Conservation (phyloP, 345 rosid species). For the Eucalyptus regnans region DNA sequence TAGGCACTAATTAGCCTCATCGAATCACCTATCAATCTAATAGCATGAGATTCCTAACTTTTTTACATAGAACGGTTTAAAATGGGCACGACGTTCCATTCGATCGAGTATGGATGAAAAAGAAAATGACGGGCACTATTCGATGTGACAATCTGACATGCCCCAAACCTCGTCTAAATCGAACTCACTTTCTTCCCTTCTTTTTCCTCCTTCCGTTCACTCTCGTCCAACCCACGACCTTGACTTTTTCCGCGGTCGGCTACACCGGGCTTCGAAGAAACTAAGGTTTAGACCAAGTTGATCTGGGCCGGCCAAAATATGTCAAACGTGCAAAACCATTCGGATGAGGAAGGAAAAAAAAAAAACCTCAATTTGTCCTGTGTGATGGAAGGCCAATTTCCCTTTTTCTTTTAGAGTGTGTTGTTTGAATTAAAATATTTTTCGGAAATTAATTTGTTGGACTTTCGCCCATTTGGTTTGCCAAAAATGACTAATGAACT, state of each 20-base stretch:
- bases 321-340: neutral
- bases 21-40: no score
- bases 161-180: neutral
- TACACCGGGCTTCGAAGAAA: neutral
- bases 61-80: neutral
- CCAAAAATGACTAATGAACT: no score
- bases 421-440: no score
- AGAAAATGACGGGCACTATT: neutral
- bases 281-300: neutral
- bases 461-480: neutral
- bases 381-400: neutral
- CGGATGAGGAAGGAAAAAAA: neutral
- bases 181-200: neutral
- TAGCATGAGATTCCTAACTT: neutral
- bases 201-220: neutral
- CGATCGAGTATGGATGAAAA: neutral
- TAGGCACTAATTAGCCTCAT: neutral
- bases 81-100: neutral
- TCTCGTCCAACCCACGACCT: neutral
- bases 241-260: neutral
- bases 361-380: neutral
- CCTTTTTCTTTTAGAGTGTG: neutral
- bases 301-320: neutral
- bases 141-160: neutral
- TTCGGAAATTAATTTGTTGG: no score